These are phyloP conservation scores for Saccharomyces hybrid DNA, from an alignment of 1,139 yeast species.

Conservation along the genomic window DNA sequence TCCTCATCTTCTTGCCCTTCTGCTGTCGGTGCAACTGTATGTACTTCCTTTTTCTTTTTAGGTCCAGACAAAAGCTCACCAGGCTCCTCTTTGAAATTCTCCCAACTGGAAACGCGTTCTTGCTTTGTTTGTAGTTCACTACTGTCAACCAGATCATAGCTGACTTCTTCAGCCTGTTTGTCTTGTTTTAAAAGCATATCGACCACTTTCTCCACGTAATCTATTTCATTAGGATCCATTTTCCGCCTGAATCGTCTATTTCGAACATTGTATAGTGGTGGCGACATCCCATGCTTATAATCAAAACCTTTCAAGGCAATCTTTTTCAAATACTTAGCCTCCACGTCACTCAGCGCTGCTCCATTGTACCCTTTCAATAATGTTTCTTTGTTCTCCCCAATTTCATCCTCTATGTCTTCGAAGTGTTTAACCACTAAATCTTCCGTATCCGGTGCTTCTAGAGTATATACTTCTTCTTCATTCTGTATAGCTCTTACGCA, in stretches of 20 bases:
- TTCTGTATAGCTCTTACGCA: conserved; percentile 57
- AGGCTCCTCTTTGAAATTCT: conserved; percentile 10
- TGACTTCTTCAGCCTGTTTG: conserved; percentile 75
- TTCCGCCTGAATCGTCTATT: conserved; percentile 49
- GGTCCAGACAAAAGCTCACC: conserved; percentile 3
- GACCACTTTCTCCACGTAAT: conserved; percentile 68
- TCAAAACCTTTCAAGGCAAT: conserved; percentile 43
- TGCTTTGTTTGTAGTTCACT: conserved; percentile 18
- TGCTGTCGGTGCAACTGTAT: conserved; percentile 4
- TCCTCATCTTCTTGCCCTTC: conserved; percentile 10
- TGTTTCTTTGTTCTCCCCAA: conserved; percentile 19
- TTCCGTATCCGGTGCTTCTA: conserved; percentile 28
- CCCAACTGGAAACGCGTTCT: neutral
- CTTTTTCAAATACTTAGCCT: conserved; percentile 38
- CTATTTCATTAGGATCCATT: conserved; percentile 45
- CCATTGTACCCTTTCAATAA: conserved; percentile 16
- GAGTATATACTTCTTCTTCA: conserved; percentile 43
- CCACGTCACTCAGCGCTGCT: conserved; percentile 35
- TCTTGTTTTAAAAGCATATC: conserved; percentile 71
- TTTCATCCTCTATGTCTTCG: conserved; percentile 33
- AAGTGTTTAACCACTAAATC: conserved; percentile 32
- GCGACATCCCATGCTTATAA: conserved; percentile 72
- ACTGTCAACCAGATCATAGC: conserved; percentile 65
- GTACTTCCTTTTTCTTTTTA: conserved; percentile 6
- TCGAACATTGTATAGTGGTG: conserved; percentile 57